Percentiles rank a stretch among this genome's conserved stretches.
Conservation (phyloP, 768 basidiomycete species). For the Glaciozyma antarctica region DNA sequence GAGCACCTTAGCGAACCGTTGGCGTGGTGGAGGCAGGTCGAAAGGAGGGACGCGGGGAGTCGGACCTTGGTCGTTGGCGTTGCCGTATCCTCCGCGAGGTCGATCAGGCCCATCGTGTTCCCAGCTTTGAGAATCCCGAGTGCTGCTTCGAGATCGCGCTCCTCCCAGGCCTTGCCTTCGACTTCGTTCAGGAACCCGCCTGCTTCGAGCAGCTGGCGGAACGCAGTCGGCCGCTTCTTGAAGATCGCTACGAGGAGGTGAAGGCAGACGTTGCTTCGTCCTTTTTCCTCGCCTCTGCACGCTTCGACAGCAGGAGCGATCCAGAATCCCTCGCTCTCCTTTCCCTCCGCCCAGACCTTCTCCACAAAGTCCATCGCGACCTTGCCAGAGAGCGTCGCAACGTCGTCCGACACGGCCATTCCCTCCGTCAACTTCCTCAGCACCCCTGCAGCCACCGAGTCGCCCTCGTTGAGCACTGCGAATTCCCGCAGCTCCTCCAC, state of each 20-base stretch:
- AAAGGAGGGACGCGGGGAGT: constrained; percentile 20
- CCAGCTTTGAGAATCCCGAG: constrained; percentile 19
- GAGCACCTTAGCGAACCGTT: constrained; percentile 21
- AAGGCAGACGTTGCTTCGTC: constrained; percentile 6
- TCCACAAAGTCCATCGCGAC: constrained; percentile 18
- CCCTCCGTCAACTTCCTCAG: constrained; percentile 4
- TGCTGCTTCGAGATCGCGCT: constrained; percentile 21
- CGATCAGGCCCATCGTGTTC: constrained; percentile 22
- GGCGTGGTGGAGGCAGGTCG: constrained; percentile 9
- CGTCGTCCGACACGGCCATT: constrained; percentile 24
- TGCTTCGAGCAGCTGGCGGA: constrained; percentile 4
- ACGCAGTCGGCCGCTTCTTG: neutral
- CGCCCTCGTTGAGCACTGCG: neutral
- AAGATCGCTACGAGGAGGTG: constrained; percentile 18
- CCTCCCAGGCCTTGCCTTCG: neutral
- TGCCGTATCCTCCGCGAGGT: constrained; percentile 4
- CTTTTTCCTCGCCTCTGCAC: neutral
- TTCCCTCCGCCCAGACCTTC: constrained; percentile 5
- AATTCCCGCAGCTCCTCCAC: constrained; percentile 10
- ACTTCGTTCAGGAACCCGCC: constrained; percentile 5
- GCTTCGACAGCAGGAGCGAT: constrained; percentile 9
- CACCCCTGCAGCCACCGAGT: constrained; percentile 2
- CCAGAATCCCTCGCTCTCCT: constrained; percentile 5
- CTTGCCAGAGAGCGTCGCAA: constrained; percentile 18
- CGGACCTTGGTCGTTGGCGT: neutral